These are phyloP conservation scores for Bretziella fagacearum DNA, from an alignment of 2,329 filamentous ascomycete genomes.

Conservation along the genomic window DNA sequence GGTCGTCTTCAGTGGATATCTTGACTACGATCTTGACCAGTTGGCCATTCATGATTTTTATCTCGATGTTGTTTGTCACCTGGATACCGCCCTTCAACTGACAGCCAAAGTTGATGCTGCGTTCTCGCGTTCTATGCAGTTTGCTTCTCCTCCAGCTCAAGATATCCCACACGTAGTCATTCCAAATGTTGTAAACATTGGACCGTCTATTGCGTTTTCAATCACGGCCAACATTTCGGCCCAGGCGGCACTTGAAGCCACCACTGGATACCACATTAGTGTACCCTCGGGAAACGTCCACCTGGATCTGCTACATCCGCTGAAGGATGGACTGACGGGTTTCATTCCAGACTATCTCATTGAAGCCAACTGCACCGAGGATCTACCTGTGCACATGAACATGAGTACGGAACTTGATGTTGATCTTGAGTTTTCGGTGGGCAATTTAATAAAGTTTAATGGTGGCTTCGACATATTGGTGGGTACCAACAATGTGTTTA, in stretches of 20 bases:
- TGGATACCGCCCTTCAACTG: slow-evolving; percentile 5
- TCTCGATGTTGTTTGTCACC: slow-evolving; percentile 4
- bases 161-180: slow-evolving; percentile 7
- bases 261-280: background rate
- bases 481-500: slow-evolving; percentile 7
- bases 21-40: slow-evolving; percentile 8
- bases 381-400: slow-evolving; percentile 7
- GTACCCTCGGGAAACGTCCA: slow-evolving; percentile 7
- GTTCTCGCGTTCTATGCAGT: background rate
- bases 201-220: slow-evolving; percentile 4
- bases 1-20: slow-evolving; percentile 6
- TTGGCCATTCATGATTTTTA: slow-evolving; percentile 7
- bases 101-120: background rate
- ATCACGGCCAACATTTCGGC: slow-evolving; percentile 7
- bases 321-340: background rate
- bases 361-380: slow-evolving; percentile 7
- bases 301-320: slow-evolving; percentile 6
- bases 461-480: background rate
- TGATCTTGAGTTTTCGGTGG: slow-evolving; percentile 1
- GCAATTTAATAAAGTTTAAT: slow-evolving; percentile 1
- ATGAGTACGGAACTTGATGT: slow-evolving; percentile 7
- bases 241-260: background rate
- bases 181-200: slow-evolving; percentile 8
- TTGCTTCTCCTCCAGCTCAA: background rate
- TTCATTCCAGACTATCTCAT: slow-evolving; percentile 2